These are phyloP conservation scores for Pyricularia grisea DNA, from an alignment of 2,329 filamentous ascomycete species.

Conservation along the genomic window DNA sequence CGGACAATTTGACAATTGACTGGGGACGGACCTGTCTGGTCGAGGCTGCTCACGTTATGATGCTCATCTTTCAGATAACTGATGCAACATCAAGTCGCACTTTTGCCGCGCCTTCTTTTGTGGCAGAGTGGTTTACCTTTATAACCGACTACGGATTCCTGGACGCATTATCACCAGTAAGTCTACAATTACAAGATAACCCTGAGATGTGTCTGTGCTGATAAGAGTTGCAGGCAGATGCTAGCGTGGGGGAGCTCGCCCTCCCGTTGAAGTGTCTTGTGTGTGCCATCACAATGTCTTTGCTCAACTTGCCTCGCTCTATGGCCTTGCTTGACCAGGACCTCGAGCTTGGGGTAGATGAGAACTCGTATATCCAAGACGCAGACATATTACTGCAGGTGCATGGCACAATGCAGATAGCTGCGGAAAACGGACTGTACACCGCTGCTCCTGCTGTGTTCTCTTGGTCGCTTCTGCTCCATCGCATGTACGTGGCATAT, in stretches of 20 bases:
- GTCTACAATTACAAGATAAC: slow-evolving; percentile 14
- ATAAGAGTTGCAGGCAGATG: slow-evolving; percentile 19
- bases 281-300: slow-evolving; percentile 59
- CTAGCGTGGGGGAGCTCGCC: slow-evolving; percentile 39
- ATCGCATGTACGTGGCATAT: slow-evolving; percentile 57
- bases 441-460: slow-evolving; percentile 67
- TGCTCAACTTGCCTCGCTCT: slow-evolving; percentile 57
- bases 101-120: slow-evolving; percentile 47
- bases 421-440: slow-evolving; percentile 44
- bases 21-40: slow-evolving; percentile 57
- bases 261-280: slow-evolving; percentile 60
- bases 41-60: slow-evolving; percentile 65
- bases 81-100: slow-evolving; percentile 40
- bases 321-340: slow-evolving; percentile 46
- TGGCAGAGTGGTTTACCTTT: slow-evolving; percentile 66
- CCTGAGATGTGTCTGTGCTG: not conserved
- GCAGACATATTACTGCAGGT: slow-evolving; percentile 62
- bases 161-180: slow-evolving; percentile 46
- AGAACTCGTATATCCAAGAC: slow-evolving; percentile 58
- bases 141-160: slow-evolving; percentile 64
- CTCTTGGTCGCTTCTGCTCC: slow-evolving; percentile 71
- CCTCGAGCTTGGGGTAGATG: slow-evolving; percentile 28
- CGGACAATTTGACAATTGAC: slow-evolving; percentile 43
- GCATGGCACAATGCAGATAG: slow-evolving; percentile 58
- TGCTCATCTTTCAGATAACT: slow-evolving; percentile 62